phyloP scores from a whole-genome alignment of 495 filamentous ascomycete genomes.

The Venustampulla echinocandica region DNA sequence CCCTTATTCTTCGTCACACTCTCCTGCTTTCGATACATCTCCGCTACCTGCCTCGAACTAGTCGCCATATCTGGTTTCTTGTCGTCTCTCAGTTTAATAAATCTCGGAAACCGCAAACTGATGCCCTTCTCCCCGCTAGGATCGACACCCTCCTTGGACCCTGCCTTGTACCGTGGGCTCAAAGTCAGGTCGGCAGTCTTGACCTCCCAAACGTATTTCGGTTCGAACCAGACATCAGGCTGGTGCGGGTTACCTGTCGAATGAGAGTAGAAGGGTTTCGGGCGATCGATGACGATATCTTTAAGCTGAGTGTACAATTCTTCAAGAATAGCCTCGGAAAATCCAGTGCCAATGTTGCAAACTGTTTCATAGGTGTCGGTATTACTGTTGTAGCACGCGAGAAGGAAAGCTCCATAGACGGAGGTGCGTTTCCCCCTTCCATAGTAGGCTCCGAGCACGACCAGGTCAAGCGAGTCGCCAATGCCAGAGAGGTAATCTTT shows the following conservation, averaged over 20 bases:
- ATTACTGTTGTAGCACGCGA: conserved; percentile 81
- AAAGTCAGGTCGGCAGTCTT: conserved; percentile 93
- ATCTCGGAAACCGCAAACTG: conserved; percentile 81
- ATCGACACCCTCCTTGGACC: conserved; percentile 54
- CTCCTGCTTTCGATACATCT: conserved; percentile 96
- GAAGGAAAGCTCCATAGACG: conserved; percentile 87
- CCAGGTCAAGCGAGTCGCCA: conserved; percentile 92
- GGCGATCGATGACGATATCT: conserved; percentile 67
- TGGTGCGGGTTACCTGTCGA: conserved; percentile 77
- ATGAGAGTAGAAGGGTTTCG: conserved; percentile 92
- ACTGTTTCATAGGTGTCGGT: conserved; percentile 82
- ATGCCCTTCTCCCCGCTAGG: conserved; percentile 72
- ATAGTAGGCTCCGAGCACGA: conserved; percentile 89
- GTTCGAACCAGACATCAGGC: conserved; percentile 98
- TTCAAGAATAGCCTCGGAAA: conserved; percentile 79
- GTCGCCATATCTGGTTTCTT: conserved; percentile 94
- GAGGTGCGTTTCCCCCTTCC: conserved; percentile 92
- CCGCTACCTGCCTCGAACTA: conserved; percentile 69
- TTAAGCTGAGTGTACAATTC: conserved; percentile 67
- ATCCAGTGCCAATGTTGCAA: conserved; percentile 97
- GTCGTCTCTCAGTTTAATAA: conserved; percentile 82
- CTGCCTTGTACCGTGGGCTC: conserved; percentile 85
- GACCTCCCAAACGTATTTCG: conserved; percentile 90
- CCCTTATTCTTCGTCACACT: conserved; percentile 67
- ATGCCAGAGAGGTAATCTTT: conserved; percentile 93